Conservation (phyloP, 225 moss, liverwort and hornwort genomes). For the Ulota crispa region DNA sequence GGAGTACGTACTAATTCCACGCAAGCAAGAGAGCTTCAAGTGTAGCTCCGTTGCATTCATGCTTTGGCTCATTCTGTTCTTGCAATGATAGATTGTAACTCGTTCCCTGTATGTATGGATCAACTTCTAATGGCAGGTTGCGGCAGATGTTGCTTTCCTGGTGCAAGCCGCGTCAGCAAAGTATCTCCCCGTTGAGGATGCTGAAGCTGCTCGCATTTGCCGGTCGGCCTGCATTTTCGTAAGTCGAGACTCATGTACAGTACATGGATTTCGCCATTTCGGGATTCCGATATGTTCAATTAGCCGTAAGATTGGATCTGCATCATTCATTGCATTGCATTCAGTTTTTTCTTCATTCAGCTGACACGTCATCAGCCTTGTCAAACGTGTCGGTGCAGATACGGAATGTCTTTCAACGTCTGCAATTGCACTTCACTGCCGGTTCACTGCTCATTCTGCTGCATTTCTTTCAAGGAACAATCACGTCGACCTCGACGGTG, state of each 20-base stretch:
- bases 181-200: conserved; percentile 29
- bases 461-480: conserved; percentile 43
- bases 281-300: background rate
- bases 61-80: background rate
- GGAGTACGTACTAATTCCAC: background rate
- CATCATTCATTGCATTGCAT: background rate
- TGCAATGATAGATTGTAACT: background rate
- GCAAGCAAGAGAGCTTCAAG: background rate
- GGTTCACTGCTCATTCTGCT: conserved; percentile 30
- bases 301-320: background rate
- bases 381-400: conserved; percentile 19
- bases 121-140: conserved; percentile 32
- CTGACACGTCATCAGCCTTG: background rate
- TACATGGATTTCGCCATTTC: background rate
- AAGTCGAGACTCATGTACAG: background rate
- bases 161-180: conserved; percentile 36
- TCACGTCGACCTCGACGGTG: conserved; percentile 19
- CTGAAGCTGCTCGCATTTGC: conserved; percentile 29
- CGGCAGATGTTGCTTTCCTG: conserved; percentile 33
- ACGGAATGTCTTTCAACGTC: conserved; percentile 32
- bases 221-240: conserved; percentile 39
- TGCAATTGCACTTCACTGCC: conserved; percentile 39
- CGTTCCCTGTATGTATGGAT: conserved; percentile 3
- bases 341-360: background rate
- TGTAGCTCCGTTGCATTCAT: background rate